These are phyloP conservation scores for Lachancea kluyveri DNA, from an alignment of 805 yeast genomes.

Conservation along the genomic window DNA sequence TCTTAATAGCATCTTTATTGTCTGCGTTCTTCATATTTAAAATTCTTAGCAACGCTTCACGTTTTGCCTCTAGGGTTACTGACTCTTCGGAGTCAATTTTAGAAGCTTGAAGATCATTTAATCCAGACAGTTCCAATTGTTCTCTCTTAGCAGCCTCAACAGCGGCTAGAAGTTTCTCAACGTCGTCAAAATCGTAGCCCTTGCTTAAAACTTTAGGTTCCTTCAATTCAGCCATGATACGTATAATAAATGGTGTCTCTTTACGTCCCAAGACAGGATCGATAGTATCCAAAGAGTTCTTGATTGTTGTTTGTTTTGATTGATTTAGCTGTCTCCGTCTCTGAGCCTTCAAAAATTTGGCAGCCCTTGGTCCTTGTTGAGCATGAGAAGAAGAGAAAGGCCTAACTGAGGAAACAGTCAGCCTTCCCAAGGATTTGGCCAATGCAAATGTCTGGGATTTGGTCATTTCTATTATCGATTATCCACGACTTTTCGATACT, in stretches of 20 bases:
- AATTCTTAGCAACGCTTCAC: slow-evolving; percentile 65
- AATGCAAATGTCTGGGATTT: slow-evolving; percentile 2
- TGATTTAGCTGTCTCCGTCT: slow-evolving; percentile 30
- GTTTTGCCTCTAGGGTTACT: slow-evolving; percentile 49
- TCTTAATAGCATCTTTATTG: slow-evolving; percentile 47
- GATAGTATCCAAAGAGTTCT: slow-evolving; percentile 34
- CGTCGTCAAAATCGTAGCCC: slow-evolving; percentile 54
- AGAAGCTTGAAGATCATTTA: slow-evolving; percentile 18
- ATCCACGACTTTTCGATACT: no score
- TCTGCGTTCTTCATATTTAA: slow-evolving; percentile 67
- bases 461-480: no score
- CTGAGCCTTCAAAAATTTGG: slow-evolving; percentile 29
- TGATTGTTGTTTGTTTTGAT: slow-evolving; percentile 28
- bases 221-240: slow-evolving; percentile 58
- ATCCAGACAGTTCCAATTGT: slow-evolving; percentile 20
- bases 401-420: slow-evolving; percentile 5
- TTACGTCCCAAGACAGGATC: slow-evolving; percentile 84
- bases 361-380: slow-evolving; percentile 22
- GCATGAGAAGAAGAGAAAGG: slow-evolving; percentile 8
- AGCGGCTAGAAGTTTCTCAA: slow-evolving; percentile 71
- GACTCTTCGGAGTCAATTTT: slow-evolving; percentile 11
- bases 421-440: slow-evolving; percentile 2
- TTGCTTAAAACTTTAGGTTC: slow-evolving; percentile 61
- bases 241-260: slow-evolving; percentile 56
- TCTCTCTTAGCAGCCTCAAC: slow-evolving; percentile 26